Evolutionary conservation across 1,284 basidiomycete genomes (phyloP).

Genomic region (Cutaneotrichosporon arboriforme): DNA sequence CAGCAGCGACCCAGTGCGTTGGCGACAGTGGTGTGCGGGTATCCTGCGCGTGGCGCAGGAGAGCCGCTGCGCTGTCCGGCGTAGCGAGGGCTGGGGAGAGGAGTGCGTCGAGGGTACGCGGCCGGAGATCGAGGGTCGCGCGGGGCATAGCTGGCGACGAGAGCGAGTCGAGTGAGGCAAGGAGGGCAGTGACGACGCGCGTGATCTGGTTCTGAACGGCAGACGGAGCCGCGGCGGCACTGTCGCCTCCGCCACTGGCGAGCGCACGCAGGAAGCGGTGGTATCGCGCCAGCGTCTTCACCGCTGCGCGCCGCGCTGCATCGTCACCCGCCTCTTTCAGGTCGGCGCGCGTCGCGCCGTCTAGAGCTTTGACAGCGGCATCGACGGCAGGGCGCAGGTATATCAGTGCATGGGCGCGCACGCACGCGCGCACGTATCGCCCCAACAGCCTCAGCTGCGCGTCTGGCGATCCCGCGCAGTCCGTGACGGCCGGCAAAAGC

Average conservation of each 20-base stretch:
- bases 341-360: background rate
- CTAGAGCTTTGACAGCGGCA: background rate
- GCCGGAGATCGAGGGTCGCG: background rate
- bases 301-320: background rate
- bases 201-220: background rate
- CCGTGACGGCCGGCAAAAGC: background rate
- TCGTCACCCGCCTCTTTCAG: background rate
- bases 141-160: background rate
- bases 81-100: background rate
- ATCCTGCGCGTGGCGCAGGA: background rate
- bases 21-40: background rate
- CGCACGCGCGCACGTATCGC: background rate
- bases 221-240: background rate
- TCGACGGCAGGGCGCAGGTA: background rate
- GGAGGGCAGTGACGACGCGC: background rate
- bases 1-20: slow-evolving; percentile 2
- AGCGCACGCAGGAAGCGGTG: slow-evolving; percentile 1
- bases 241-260: background rate
- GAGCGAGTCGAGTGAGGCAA: background rate
- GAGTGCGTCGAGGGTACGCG: background rate
- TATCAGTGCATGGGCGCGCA: background rate
- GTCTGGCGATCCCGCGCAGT: background rate
- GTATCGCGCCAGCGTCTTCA: background rate
- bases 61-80: background rate
- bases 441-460: background rate